Evolutionary conservation across 768 basidiomycete genomes (phyloP), one percentile per base, ranked within the genome.

Genomic region (Boletus bicolor): DNA sequence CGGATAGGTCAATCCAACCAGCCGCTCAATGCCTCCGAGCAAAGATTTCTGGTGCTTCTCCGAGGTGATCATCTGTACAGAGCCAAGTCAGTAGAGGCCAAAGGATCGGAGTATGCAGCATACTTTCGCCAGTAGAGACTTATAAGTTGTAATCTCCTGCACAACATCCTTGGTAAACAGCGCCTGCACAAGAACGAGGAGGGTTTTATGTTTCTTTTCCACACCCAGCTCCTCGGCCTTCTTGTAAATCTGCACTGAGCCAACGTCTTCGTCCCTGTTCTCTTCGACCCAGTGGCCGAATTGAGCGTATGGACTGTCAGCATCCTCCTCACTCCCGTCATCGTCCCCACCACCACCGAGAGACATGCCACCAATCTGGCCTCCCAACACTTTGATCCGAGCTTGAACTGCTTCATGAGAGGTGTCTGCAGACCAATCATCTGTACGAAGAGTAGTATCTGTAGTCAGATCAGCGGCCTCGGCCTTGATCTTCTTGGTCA

Each of bases 31-130:
- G 50, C 97, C 97, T 28, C 97, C 97, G 7, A 98, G 80, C 32
- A 99, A 76, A 0, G 94, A 79, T 73, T 98, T 99, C 72, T 97
- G 93, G 65, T 96, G 91, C 72, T 94, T 98, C 78, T 98, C 96
- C 2, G 89, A 87, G 0, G 87, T 87, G 47, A 91, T 85, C 81
- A 95, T 82, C 92, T 95, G 54, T 14, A 35, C 46, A 24, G 48
- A 49, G 5, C 32, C 37, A 56, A 12, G 67, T 59, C 42, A 57
- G 58, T 30, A 7, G 32, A 51, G 17, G 6, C 12, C 1, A 14
- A 36, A 1, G 6, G 11, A 34, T 35, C 7, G 7, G 6, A 34
- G 45, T 8, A 7, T 44, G 39, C 3, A 37, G 42, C 51, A 26
- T n/a, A 50, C 93, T 80, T 93, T 94, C 52, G 77, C 79, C 51